A percentile compares a stretch with the other conserved stretches of the same genome.
These are phyloP conservation scores for Teratosphaeria zuluensis DNA, from an alignment of 2,329 filamentous ascomycete species.

Conservation along the genomic window DNA sequence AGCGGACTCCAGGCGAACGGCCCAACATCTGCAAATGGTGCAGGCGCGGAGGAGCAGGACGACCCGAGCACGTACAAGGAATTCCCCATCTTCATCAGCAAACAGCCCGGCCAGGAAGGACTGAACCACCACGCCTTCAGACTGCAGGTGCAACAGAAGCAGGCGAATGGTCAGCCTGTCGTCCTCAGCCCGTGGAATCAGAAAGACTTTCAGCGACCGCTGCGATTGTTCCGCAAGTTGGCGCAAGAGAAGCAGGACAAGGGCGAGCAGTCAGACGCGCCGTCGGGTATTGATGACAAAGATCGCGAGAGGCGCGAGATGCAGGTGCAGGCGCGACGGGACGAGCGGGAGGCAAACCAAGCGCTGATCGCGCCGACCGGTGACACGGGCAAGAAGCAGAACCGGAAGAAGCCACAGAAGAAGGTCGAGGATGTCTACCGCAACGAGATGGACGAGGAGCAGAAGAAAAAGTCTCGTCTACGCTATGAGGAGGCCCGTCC, in stretches of 20 bases:
- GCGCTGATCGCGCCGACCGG: slow-evolving; percentile 85
- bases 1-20: slow-evolving; percentile 1
- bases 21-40: slow-evolving; percentile 5
- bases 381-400: slow-evolving; percentile 49
- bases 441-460: slow-evolving; percentile 63
- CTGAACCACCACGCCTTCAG: slow-evolving; percentile 82
- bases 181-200: slow-evolving; percentile 61
- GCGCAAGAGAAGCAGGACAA: slow-evolving; percentile 52
- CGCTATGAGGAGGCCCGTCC: slow-evolving; percentile 91
- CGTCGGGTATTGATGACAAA: slow-evolving; percentile 49
- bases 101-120: slow-evolving; percentile 66
- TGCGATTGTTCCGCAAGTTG: slow-evolving; percentile 81
- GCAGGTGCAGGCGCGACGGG: slow-evolving; percentile 66
- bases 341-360: slow-evolving; percentile 74
- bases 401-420: slow-evolving; percentile 54
- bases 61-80: slow-evolving; percentile 32
- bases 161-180: slow-evolving; percentile 13
- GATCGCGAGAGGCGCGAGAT: slow-evolving; percentile 50
- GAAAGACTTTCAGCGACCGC: slow-evolving; percentile 74
- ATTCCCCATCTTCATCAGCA: slow-evolving; percentile 71
- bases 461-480: slow-evolving; percentile 54
- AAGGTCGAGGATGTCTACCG: slow-evolving; percentile 81
- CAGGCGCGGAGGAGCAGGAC: slow-evolving; percentile 9
- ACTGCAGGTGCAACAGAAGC: slow-evolving; percentile 47
- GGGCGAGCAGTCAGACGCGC: slow-evolving; percentile 20